Evolutionary conservation across 805 yeast species (phyloP).

Genomic region (Brettanomyces nanus): DNA sequence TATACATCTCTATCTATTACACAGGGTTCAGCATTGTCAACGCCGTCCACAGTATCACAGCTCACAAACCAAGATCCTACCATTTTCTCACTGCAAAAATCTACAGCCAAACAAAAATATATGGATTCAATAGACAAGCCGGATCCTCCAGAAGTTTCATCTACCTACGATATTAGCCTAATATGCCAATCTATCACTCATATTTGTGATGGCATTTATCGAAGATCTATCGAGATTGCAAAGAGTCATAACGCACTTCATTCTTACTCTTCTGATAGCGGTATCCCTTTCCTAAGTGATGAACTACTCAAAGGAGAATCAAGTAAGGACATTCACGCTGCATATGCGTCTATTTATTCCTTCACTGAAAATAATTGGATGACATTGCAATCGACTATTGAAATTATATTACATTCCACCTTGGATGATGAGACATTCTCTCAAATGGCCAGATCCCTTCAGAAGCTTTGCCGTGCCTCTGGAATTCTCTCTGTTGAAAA

Average conservation of each 20-base stretch:
- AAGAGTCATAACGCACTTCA: conserved; percentile 3
- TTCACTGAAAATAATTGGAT: conserved; percentile 30
- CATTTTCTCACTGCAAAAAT: conserved; percentile 33
- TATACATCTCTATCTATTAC: conserved; percentile 3
- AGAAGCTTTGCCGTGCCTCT: conserved; percentile 72
- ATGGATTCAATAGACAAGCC: conserved; percentile 74
- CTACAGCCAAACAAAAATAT: conserved; percentile 44
- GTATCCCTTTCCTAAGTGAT: conserved; percentile 10
- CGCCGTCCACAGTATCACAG: too few relatives aligned
- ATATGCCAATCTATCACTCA: conserved; percentile 44
- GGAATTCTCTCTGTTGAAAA: conserved; percentile 58
- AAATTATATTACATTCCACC: conserved; percentile 52
- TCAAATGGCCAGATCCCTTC: conserved; percentile 60
- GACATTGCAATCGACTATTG: conserved; percentile 35
- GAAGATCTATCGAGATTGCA: conserved; percentile 38
- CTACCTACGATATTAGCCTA: conserved; percentile 52
- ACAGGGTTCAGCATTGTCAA: too few relatives aligned
- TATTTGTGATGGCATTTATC: conserved; percentile 63
- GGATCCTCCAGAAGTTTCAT: conserved; percentile 66
- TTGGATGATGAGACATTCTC: conserved; percentile 68
- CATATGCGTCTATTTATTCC: conserved; percentile 14
- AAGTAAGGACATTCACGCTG: too few relatives aligned
- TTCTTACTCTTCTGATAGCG: conserved; percentile 16
- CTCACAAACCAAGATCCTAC: conserved; percentile 2
- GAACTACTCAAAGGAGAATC: conserved; percentile 4